These are phyloP conservation scores for Phytopythium cucurbitacearum DNA, from an alignment of 352 stramenopile genomes.

Conservation along the genomic window DNA sequence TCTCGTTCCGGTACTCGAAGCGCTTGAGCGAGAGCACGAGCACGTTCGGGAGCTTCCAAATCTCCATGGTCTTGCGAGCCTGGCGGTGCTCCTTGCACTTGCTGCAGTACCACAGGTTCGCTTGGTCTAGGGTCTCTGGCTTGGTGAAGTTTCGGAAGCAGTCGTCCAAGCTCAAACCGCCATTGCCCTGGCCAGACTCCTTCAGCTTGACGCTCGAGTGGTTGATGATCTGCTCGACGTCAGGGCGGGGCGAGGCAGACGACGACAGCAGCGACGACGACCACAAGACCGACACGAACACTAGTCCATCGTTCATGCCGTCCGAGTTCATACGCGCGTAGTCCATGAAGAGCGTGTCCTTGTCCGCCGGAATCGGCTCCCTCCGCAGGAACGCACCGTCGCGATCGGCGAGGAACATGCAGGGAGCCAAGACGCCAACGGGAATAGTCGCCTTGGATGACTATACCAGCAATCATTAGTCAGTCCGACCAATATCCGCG, in stretches of 20 bases:
- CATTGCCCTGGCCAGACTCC: slow-evolving; percentile 10
- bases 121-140: slow-evolving; percentile 72
- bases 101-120: slow-evolving; percentile 84
- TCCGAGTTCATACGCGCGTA: slow-evolving; percentile 40
- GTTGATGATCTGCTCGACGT: slow-evolving; percentile 51
- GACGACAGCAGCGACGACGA: slow-evolving; percentile 36
- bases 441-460: slow-evolving; percentile 27
- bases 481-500: not conserved
- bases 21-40: slow-evolving; percentile 86
- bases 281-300: slow-evolving; percentile 58
- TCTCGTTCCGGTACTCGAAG: slow-evolving; percentile 85
- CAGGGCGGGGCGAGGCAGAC: slow-evolving; percentile 30
- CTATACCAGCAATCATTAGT: slow-evolving; percentile 1
- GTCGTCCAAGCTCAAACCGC: slow-evolving; percentile 58
- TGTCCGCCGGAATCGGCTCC: slow-evolving; percentile 38
- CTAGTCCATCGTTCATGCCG: slow-evolving; percentile 33
- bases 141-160: slow-evolving; percentile 87
- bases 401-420: slow-evolving; percentile 51
- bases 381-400: slow-evolving; percentile 47
- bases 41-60: slow-evolving; percentile 76
- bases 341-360: slow-evolving; percentile 41
- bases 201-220: slow-evolving; percentile 42
- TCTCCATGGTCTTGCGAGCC: slow-evolving; percentile 76
- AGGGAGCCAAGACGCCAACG: slow-evolving; percentile 35
- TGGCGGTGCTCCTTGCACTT: slow-evolving; percentile 76